These are phyloP conservation scores for Prosopis cineraria DNA, from an alignment of 306 rosid genomes.

Conservation along the genomic window DNA sequence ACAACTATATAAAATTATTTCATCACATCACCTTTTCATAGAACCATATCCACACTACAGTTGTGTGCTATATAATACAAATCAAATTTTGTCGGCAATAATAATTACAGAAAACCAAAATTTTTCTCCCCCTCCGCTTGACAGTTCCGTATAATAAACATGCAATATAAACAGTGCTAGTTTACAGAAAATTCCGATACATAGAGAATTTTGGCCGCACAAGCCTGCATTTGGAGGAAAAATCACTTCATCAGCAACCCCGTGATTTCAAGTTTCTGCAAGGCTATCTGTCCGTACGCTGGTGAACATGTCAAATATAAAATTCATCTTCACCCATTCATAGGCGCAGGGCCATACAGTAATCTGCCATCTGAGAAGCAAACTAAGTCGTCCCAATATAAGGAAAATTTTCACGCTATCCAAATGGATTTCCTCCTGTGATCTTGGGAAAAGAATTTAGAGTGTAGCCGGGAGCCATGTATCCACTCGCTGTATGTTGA, in stretches of 20 bases:
- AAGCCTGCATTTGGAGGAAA: not conserved
- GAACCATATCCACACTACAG: no score
- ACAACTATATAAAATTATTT: no score
- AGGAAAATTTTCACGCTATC: constrained; percentile 35
- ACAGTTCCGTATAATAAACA: no score
- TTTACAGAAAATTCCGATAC: not conserved
- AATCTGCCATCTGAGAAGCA: not conserved
- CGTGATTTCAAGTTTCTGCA: not conserved
- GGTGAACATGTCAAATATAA: not conserved
- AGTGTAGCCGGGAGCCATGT: constrained; percentile 30
- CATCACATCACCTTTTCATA: no score
- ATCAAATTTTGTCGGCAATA: no score
- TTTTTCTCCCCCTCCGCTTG: no score
- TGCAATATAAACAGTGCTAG: no score
- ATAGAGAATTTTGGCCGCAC: not conserved
- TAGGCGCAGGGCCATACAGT: not conserved
- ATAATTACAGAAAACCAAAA: no score
- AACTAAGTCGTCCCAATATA: not conserved
- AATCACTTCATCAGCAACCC: constrained; percentile 1
- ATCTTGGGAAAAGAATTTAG: constrained; percentile 40
- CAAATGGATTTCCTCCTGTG: constrained; percentile 77
- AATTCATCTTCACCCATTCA: constrained; percentile 6
- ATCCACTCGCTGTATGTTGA: constrained; percentile 40
- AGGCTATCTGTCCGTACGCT: not conserved
- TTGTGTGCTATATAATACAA: no score